Percentiles rank a stretch among this genome's conserved stretches.
Conservation (phyloP, 768 basidiomycete species). For the Mycena latifolia region DNA sequence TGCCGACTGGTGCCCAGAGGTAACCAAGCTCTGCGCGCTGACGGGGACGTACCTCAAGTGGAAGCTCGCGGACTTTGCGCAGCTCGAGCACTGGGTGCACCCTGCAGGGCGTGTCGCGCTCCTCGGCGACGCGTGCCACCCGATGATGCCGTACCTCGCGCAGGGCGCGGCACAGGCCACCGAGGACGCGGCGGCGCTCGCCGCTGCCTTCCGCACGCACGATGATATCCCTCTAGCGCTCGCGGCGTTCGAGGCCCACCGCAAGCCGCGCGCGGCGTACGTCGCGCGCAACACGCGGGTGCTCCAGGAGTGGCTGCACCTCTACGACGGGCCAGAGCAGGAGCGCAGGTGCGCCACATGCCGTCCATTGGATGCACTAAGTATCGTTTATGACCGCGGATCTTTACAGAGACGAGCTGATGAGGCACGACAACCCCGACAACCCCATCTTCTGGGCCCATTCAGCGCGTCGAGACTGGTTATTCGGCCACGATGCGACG, state of each 20-base stretch:
- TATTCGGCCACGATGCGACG: slow-evolving; percentile 59
- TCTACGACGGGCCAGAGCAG: slow-evolving; percentile 63
- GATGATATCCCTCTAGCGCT: slow-evolving; percentile 55
- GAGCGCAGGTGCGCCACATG: slow-evolving; percentile 50
- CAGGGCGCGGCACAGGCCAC: slow-evolving; percentile 39
- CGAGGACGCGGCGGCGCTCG: slow-evolving; percentile 56
- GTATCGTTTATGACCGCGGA: too few species aligned
- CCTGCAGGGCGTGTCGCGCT: slow-evolving; percentile 39
- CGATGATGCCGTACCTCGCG: slow-evolving; percentile 42
- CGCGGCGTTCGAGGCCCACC: slow-evolving; percentile 60
- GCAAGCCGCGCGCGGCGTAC: slow-evolving; percentile 57
- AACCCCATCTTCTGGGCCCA: slow-evolving; percentile 68
- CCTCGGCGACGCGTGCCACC: slow-evolving; percentile 46
- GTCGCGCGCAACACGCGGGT: slow-evolving; percentile 60
- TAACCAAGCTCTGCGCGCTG: slow-evolving; percentile 36
- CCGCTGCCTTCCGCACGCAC: slow-evolving; percentile 56
- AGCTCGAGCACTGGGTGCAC: slow-evolving; percentile 45
- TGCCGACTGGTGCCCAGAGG: slow-evolving; percentile 29
- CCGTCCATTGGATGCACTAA: too few species aligned
- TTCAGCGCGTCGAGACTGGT: slow-evolving; percentile 52
- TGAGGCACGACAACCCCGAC: slow-evolving; percentile 48
- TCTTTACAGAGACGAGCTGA: slow-evolving; percentile 63
- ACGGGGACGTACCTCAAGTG: slow-evolving; percentile 41
- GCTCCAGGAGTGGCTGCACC: slow-evolving; percentile 63
- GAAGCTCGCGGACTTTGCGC: slow-evolving; percentile 44